Conservation (phyloP, 176 grass and related monocot species). For the Panicum miliaceum region DNA sequence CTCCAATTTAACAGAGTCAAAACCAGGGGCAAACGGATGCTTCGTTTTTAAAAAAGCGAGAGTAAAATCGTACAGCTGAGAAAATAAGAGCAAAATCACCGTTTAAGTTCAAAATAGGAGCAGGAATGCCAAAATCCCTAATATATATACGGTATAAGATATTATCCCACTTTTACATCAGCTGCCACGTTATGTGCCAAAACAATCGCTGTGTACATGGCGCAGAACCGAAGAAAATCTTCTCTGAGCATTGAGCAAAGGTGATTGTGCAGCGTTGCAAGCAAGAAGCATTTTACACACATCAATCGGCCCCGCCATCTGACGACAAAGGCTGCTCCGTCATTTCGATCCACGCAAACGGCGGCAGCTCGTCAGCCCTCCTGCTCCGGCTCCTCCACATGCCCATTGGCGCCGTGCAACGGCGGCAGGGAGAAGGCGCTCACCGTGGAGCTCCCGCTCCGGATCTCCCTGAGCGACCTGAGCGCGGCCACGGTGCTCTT, state of each 20-base stretch:
- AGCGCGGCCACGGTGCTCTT: conserved; percentile 70
- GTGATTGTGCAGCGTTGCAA: background rate
- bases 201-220: background rate
- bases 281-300: background rate
- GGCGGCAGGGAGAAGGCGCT: conserved; percentile 71
- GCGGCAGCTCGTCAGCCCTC: conserved; percentile 19
- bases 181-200: background rate
- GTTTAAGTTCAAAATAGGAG: too few relatives aligned
- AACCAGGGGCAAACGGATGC: too few relatives aligned
- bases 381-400: conserved; percentile 7
- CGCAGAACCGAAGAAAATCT: background rate
- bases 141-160: too few relatives aligned
- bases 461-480: conserved; percentile 64
- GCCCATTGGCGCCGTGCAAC: conserved; percentile 35
- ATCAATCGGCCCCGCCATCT: conserved; percentile 18
- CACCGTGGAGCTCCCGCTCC: conserved; percentile 70
- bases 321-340: conserved; percentile 29
- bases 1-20: too few relatives aligned
- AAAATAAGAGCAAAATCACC: too few relatives aligned
- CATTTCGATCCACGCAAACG: background rate
- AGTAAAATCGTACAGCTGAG: too few relatives aligned
- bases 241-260: background rate
- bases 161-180: conserved; percentile 11
- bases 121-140: too few relatives aligned
- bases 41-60: too few relatives aligned